Evolutionary conservation across 176 grass and related monocot species (phyloP).

Genomic region (Canna indica): DNA sequence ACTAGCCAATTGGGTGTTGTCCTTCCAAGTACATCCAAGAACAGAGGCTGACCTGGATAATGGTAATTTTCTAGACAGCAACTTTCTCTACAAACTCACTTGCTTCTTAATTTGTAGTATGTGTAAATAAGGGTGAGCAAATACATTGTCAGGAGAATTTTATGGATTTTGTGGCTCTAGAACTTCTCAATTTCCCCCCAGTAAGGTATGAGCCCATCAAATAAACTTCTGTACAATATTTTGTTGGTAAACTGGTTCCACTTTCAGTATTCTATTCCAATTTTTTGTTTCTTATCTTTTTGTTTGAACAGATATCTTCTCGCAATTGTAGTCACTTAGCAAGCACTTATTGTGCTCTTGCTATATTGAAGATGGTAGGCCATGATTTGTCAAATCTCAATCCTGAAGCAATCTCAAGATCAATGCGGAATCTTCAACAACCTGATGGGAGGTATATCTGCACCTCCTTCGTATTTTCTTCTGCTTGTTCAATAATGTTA

Average conservation of each 20-base stretch:
- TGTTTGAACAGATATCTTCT: slow-evolving; percentile 36
- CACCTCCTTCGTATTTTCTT: slow-evolving; percentile 5
- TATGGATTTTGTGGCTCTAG: slow-evolving; percentile 88
- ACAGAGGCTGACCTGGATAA: slow-evolving; percentile 16
- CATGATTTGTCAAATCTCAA: slow-evolving; percentile 54
- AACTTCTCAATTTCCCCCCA: slow-evolving; percentile 47
- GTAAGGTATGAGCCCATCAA: slow-evolving; percentile 18
- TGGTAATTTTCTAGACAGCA: slow-evolving; percentile 33
- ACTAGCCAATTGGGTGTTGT: slow-evolving; percentile 65
- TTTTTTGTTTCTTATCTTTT: neutral
- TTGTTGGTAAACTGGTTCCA: neutral
- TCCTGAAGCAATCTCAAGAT: slow-evolving; percentile 38
- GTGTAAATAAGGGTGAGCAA: neutral
- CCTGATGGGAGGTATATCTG: slow-evolving; percentile 73
- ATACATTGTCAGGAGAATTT: slow-evolving; percentile 41
- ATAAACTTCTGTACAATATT: neutral
- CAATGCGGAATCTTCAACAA: slow-evolving; percentile 78
- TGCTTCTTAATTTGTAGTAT: neutral
- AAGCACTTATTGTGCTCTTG: slow-evolving; percentile 79
- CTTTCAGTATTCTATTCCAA: slow-evolving; percentile 21
- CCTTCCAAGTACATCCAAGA: slow-evolving; percentile 65
- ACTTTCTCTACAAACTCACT: slow-evolving; percentile 5
- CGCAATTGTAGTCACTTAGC: slow-evolving; percentile 74
- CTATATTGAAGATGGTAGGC: slow-evolving; percentile 69
- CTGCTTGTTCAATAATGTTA: neutral